Percentiles rank a stretch among this genome's conserved stretches.
Evolutionary conservation across 305 asterid genomes (phyloP).

Genomic region (Fraxinus xanthoxyloides): DNA sequence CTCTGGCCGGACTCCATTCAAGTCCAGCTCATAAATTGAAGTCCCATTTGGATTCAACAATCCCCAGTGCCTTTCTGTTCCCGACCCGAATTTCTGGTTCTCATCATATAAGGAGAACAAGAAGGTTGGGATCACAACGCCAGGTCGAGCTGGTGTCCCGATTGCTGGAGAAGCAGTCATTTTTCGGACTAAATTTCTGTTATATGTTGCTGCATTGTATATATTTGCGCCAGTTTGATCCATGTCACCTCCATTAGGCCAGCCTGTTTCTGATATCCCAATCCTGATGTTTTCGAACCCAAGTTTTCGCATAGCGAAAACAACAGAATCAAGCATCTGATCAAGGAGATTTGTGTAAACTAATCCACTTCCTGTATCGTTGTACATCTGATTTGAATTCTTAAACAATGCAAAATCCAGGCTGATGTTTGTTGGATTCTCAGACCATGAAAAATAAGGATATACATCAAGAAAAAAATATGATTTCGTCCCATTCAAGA

Average conservation of each 20-base stretch:
- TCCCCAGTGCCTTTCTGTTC: slow-evolving; percentile 83
- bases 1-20: slow-evolving; percentile 37
- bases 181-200: slow-evolving; percentile 50
- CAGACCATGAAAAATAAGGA: slow-evolving; percentile 67
- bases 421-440: slow-evolving; percentile 34
- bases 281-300: slow-evolving; percentile 44
- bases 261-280: slow-evolving; percentile 70
- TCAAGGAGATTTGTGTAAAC: slow-evolving; percentile 61
- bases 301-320: slow-evolving; percentile 54
- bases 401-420: slow-evolving; percentile 58
- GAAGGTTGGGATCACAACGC: slow-evolving; percentile 48
- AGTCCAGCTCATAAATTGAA: slow-evolving; percentile 58
- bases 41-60: slow-evolving; percentile 39
- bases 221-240: slow-evolving; percentile 66
- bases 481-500: slow-evolving; percentile 53
- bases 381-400: slow-evolving; percentile 25
- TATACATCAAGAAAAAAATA: slow-evolving; percentile 59
- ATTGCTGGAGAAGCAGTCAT: slow-evolving; percentile 39
- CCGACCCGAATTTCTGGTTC: slow-evolving; percentile 55
- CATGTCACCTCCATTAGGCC: slow-evolving; percentile 78
- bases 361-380: slow-evolving; percentile 54
- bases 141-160: slow-evolving; percentile 78
- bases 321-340: slow-evolving; percentile 69
- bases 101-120: slow-evolving; percentile 66
- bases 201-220: slow-evolving; percentile 65